Evolutionary conservation across 2,329 filamentous ascomycete species (phyloP).

Genomic region (Claviceps lovelessii): DNA sequence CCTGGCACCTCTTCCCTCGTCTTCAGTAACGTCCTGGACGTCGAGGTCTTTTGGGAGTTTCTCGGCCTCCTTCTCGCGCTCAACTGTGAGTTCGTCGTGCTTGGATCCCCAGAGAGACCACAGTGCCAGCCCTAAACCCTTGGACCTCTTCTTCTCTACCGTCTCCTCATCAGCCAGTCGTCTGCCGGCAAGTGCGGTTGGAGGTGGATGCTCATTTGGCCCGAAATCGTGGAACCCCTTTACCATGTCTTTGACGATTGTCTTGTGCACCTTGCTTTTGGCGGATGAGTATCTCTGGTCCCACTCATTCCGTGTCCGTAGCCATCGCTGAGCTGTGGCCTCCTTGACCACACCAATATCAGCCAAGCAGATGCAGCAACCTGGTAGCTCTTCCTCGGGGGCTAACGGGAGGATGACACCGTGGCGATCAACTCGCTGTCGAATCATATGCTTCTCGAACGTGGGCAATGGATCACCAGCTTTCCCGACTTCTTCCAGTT

Average conservation of each 20-base stretch:
- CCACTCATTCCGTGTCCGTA: slow-evolving; percentile 57
- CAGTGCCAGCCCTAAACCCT: slow-evolving; percentile 62
- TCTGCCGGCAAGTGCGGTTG: slow-evolving; percentile 66
- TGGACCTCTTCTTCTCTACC: slow-evolving; percentile 37
- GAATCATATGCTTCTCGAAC: slow-evolving; percentile 81
- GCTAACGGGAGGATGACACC: slow-evolving; percentile 59
- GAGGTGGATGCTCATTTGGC: slow-evolving; percentile 62
- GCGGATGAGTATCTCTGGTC: slow-evolving; percentile 56
- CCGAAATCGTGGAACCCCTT: slow-evolving; percentile 58
- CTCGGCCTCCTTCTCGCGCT: slow-evolving; percentile 39
- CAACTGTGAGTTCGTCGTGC: slow-evolving; percentile 65
- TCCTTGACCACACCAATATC: slow-evolving; percentile 70
- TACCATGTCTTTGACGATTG: slow-evolving; percentile 57
- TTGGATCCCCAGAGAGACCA: slow-evolving; percentile 85
- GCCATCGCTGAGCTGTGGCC: slow-evolving; percentile 70
- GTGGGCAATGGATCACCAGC: slow-evolving; percentile 70
- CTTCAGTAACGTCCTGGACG: slow-evolving; percentile 19
- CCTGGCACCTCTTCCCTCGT: slow-evolving; percentile 29
- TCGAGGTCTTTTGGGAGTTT: slow-evolving; percentile 21
- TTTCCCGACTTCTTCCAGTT: slow-evolving; percentile 48
- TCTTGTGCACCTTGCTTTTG: slow-evolving; percentile 58
- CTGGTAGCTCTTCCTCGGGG: slow-evolving; percentile 48
- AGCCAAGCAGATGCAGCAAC: slow-evolving; percentile 44
- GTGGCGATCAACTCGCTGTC: slow-evolving; percentile 68
- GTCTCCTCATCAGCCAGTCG: slow-evolving; percentile 33